phyloP scores from a whole-genome alignment of 345 rosid species.

The Eucalyptus paniculata region DNA sequence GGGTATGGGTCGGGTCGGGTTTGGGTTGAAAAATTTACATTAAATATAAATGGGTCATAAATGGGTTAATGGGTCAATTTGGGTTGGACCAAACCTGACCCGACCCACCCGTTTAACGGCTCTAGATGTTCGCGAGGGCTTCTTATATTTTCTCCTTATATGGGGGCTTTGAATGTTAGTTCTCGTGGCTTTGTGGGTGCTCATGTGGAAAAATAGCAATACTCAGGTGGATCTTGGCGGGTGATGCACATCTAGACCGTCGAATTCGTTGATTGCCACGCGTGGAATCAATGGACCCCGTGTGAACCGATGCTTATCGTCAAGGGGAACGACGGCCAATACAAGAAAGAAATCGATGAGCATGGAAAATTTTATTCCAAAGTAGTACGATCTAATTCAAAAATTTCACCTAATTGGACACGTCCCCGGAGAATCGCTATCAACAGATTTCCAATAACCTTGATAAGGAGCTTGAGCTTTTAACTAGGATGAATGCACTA shows the following conservation, averaged over 20 bases:
- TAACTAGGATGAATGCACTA: too few relatives aligned
- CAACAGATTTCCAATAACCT: too few relatives aligned
- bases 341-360: background rate
- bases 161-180: background rate
- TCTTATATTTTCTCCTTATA: background rate
- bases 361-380: background rate
- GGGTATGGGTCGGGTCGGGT: too few relatives aligned
- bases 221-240: background rate
- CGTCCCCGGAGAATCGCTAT: rapidly evolving
- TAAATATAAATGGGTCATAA: too few relatives aligned
- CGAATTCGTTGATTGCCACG: background rate
- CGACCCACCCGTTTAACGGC: too few relatives aligned
- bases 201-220: background rate
- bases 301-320: background rate
- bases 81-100: too few relatives aligned
- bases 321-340: background rate
- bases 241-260: background rate
- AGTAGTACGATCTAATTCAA: too few relatives aligned
- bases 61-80: too few relatives aligned
- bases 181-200: background rate
- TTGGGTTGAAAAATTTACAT: too few relatives aligned
- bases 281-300: background rate
- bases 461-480: rapidly evolving
- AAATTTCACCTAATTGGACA: too few relatives aligned
- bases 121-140: background rate